Evolutionary conservation across 139 green algal species (phyloP), one percentile per base, ranked within the genome.

Genomic region (Coccomyxa sp.): DNA sequence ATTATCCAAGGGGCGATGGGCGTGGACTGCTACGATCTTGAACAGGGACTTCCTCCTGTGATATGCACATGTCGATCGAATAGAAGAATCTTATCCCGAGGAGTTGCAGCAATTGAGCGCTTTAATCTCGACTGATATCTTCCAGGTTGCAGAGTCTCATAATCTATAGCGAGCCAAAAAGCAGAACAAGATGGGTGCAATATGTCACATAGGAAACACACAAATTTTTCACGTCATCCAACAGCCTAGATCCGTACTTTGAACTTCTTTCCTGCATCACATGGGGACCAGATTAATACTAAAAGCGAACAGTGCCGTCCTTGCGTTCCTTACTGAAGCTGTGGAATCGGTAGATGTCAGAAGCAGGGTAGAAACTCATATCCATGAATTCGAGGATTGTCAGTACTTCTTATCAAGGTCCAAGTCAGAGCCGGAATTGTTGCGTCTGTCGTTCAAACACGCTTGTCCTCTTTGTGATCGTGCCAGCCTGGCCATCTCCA

Each of bases 341-440:
- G 23, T n/a, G 28, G 71, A 25, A 77, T 25, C 25, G 27, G 27
- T 31, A n/a, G 14, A 38, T 77, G 1, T 25, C 25, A 51, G 71
- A 18, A 51, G 23, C 25, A 38, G 27, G 16, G 71, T 18, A 18
- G 25, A 31, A 10, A 31, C 27, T 38, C 14, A 10, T 18, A 31
- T 77, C 27, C 71, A 77, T 38, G 71, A 77, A n/a, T 77, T 77
- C 31, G 71, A 77, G 3, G 71, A 77, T n/a, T 77, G 71, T 38
- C 23, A 18, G 14, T 77, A 77, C 71, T 51, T 10, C 25, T 25
- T 77, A 32, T 10, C 28, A 18, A 1, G 27, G 71, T 77, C 27
- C 1, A 77, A 32, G 21, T 25, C 28, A n/a, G 71, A 25, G 14
- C 71, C 71, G 0, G 71, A 16, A 16, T 31, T 1, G 0, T 15